Base-by-base conservation (phyloP, 805 yeast genomes). In the Candida sanyiensis region DNA sequence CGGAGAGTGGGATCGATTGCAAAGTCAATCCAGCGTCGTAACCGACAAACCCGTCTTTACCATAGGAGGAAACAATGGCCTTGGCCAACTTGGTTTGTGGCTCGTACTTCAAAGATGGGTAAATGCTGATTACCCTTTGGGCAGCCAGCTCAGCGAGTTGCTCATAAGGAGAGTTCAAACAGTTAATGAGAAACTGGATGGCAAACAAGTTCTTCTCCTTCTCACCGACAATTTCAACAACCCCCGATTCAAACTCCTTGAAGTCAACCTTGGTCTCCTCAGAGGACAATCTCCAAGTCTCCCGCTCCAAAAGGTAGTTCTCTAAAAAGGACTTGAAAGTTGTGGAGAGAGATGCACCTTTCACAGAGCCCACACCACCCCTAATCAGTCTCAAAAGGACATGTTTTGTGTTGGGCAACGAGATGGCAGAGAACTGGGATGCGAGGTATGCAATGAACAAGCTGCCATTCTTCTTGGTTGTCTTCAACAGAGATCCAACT, bases 381-480 rank as follows among this genome's bases (percentile, higher is more conserved):
- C 67, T 62, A n/a, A 80, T 57, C 27, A 70, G 48, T n/a, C 59
- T 52, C 42, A 80, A 54, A 4, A 80, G 62, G 21, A 66, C 62
- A 30, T 65, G 58, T 52, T 87, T 83, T 17, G 85, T 66, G 16
- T 61, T 69, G 17, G 83, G 80, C 18, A 78, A 46, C 7, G 74
- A 60, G 18, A 70, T 62, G 7, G 63, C 48, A 27, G 65, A 56
- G 52, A 85, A 83, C 58, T 87, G 93, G 40, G 81, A 77, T 15
- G 82, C 75, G 51, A 86, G 67, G 47, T 80, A 83, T 0, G 88
- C 73, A 38, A 80, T 58, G 32, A 73, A 66, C 6, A 81, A 62
- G 40, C 73, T 71, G 12, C 80, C 81, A 30, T 72, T 77, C 49
- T 71, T 74, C 54, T 80, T 79, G 19, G 64, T 66, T 30, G 67